Evolutionary conservation across 2,329 filamentous ascomycete genomes (phyloP).

Genomic region (Phialophora expanda): DNA sequence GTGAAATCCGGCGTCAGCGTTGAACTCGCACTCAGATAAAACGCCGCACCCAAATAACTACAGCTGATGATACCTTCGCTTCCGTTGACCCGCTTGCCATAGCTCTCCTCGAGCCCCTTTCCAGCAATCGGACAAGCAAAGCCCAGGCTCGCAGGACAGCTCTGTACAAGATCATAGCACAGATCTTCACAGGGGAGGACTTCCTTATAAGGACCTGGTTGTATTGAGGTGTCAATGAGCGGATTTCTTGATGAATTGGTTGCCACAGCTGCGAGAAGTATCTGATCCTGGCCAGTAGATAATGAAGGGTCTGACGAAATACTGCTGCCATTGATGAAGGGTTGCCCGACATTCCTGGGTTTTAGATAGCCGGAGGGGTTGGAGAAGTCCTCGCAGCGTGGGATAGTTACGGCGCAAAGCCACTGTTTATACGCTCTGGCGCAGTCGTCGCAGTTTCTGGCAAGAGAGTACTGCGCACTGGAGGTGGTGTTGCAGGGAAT

Average conservation of each 20-base stretch:
- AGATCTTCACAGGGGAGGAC: constrained; percentile 85
- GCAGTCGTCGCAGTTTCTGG: constrained; percentile 76
- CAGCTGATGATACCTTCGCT: constrained; percentile 55
- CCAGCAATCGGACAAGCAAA: constrained; percentile 73
- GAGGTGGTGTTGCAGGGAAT: constrained; percentile 79
- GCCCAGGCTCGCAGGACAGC: constrained; percentile 75
- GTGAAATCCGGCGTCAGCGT: constrained; percentile 10
- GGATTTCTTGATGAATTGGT: constrained; percentile 69
- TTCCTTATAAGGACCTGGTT: constrained; percentile 92
- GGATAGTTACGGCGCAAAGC: constrained; percentile 92
- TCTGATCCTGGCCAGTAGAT: constrained; percentile 24
- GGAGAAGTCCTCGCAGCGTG: constrained; percentile 85
- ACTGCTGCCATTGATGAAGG: constrained; percentile 71
- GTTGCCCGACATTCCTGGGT: constrained; percentile 71
- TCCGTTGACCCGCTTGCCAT: constrained; percentile 51
- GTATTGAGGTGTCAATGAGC: constrained; percentile 71
- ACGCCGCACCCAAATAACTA: constrained; percentile 67
- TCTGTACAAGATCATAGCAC: constrained; percentile 84
- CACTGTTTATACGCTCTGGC: constrained; percentile 83
- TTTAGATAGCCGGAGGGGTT: constrained; percentile 62
- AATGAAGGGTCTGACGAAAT: constrained; percentile 45
- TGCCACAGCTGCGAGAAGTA: constrained; percentile 44
- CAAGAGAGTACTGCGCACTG: constrained; percentile 80
- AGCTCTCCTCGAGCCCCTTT: constrained; percentile 56
- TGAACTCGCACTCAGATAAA: constrained; percentile 52